These are phyloP conservation scores for Crataegus laevigata DNA, from an alignment of 306 rosid genomes.

Conservation along the genomic window DNA sequence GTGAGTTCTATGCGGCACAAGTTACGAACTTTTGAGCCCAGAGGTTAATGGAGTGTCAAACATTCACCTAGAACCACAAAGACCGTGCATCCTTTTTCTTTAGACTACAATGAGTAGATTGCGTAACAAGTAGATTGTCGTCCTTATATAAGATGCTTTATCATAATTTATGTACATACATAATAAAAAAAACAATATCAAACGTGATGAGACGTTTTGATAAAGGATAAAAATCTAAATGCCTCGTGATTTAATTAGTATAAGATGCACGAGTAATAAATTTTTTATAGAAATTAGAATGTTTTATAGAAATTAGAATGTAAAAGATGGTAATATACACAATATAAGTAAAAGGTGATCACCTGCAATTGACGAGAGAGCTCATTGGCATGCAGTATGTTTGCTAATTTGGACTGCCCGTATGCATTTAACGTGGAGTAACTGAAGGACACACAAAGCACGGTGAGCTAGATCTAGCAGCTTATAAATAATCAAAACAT, in stretches of 20 bases:
- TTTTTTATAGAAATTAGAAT: too few relatives aligned
- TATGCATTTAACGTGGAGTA: conserved; percentile 82
- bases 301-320: too few relatives aligned
- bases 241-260: too few relatives aligned
- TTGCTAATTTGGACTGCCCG: conserved; percentile 87
- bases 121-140: background rate
- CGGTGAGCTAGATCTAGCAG: background rate
- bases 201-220: background rate
- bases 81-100: too few relatives aligned
- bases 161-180: too few relatives aligned
- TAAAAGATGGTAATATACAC: too few relatives aligned
- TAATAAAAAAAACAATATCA: background rate
- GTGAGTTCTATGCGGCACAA: background rate
- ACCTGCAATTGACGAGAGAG: conserved; percentile 75
- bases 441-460: conserved; percentile 24
- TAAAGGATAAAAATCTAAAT: too few relatives aligned
- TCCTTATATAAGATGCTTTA: too few relatives aligned
- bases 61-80: background rate
- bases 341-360: background rate
- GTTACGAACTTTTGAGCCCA: background rate
- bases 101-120: too few relatives aligned
- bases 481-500: background rate
- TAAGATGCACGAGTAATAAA: too few relatives aligned
- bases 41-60: background rate
- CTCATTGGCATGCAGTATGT: conserved; percentile 69